These are phyloP conservation scores for Tricholomella constricta DNA, from an alignment of 768 basidiomycete species.

Conservation along the genomic window DNA sequence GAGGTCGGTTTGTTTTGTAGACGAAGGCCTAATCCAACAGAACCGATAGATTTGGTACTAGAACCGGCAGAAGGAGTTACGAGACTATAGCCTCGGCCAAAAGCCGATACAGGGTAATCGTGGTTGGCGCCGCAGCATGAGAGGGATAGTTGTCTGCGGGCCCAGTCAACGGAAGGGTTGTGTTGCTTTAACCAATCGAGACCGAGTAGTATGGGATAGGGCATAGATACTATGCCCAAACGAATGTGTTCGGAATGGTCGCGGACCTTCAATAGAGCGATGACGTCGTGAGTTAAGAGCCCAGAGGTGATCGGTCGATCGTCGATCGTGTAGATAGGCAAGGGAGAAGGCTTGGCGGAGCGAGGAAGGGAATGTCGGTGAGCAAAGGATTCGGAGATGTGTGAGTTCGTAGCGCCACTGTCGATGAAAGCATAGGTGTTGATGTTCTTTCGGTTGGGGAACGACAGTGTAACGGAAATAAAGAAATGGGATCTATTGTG, in stretches of 20 bases:
- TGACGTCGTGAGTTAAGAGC: constrained; percentile 38
- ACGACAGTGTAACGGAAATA: constrained; percentile 27
- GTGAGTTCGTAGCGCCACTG: constrained; percentile 35
- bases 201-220: constrained; percentile 33
- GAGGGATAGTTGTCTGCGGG: no score
- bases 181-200: no score
- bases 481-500: constrained; percentile 27
- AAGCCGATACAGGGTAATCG: constrained; percentile 17
- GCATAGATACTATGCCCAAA: constrained; percentile 33
- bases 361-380: constrained; percentile 34
- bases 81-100: no score
- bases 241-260: constrained; percentile 29
- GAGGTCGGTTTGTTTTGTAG: no score
- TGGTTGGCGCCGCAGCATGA: constrained; percentile 26
- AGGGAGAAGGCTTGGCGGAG: constrained; percentile 27
- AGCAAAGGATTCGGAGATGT: constrained; percentile 36
- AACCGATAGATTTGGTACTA: no score
- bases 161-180: no score
- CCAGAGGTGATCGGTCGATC: constrained; percentile 41
- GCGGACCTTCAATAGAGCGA: constrained; percentile 26
- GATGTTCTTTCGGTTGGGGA: constrained; percentile 33
- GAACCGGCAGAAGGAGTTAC: constrained; percentile 15
- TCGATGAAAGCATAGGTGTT: constrained; percentile 39
- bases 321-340: no score
- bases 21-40: no score